Percentiles rank a stretch among this genome's conserved stretches.
These are phyloP conservation scores for Colletotrichum echinochloae DNA, from an alignment of 2,329 filamentous ascomycete species.

Conservation along the genomic window DNA sequence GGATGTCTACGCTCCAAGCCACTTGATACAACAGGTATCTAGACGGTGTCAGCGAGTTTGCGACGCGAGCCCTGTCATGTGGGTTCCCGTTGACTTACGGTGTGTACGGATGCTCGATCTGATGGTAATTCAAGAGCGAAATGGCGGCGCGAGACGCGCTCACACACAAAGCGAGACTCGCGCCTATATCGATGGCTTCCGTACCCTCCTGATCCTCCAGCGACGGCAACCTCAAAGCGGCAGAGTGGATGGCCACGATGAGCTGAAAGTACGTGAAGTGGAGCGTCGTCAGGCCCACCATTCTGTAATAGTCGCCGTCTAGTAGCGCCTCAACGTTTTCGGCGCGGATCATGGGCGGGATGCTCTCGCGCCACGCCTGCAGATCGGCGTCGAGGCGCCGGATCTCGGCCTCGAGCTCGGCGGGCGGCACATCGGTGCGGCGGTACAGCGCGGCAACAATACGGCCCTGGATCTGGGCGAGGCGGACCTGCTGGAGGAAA, in stretches of 20 bases:
- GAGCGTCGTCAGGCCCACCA: slow-evolving; percentile 27
- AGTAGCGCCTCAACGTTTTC: slow-evolving; percentile 31
- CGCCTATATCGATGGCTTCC: slow-evolving; percentile 17
- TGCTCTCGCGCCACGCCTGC: slow-evolving; percentile 35
- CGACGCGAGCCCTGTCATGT: background rate
- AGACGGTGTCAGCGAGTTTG: background rate
- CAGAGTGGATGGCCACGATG: slow-evolving; percentile 31
- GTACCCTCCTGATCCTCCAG: slow-evolving; percentile 30
- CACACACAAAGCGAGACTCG: slow-evolving; percentile 26
- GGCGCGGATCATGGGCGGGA: slow-evolving; percentile 35
- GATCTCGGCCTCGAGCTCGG: slow-evolving; percentile 36
- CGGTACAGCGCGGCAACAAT: slow-evolving; percentile 23
- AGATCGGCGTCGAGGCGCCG: slow-evolving; percentile 30
- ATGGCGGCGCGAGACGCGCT: slow-evolving; percentile 33
- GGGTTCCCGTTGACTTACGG: slow-evolving; percentile 2
- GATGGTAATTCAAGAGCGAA: slow-evolving; percentile 34
- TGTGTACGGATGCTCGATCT: slow-evolving; percentile 27
- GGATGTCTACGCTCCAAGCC: slow-evolving; percentile 34
- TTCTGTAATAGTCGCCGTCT: slow-evolving; percentile 28
- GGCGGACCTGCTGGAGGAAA: slow-evolving; percentile 34
- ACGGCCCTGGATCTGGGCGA: slow-evolving; percentile 31
- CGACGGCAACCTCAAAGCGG: slow-evolving; percentile 22
- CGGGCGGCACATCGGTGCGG: slow-evolving; percentile 10
- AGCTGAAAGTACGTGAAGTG: slow-evolving; percentile 39
- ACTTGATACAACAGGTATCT: slow-evolving; percentile 33